Conservation (phyloP, 768 basidiomycete genomes). For the Lactarius trivialis region DNA sequence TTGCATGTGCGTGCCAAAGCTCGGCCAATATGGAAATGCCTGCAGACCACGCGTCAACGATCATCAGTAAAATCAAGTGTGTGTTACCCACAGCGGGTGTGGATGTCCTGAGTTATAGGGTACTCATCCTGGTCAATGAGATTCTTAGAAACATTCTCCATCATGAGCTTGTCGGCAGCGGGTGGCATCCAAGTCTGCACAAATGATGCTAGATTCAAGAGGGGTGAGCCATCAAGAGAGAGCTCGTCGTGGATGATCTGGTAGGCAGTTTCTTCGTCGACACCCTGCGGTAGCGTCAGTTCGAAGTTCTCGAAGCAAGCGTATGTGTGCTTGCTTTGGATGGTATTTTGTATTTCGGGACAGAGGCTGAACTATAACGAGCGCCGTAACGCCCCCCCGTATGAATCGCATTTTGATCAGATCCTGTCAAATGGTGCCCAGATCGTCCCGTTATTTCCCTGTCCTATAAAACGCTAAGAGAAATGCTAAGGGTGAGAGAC, state of each 20-base stretch:
- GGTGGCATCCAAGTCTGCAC: slow-evolving; percentile 62
- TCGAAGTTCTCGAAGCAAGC: neutral
- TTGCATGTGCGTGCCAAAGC: slow-evolving; percentile 59
- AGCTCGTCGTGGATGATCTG: slow-evolving; percentile 62
- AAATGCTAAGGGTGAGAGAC: neutral
- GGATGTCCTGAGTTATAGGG: slow-evolving; percentile 43
- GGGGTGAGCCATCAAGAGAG: slow-evolving; percentile 46
- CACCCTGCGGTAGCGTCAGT: slow-evolving; percentile 37
- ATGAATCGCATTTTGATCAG: slow-evolving; percentile 29
- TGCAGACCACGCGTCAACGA: slow-evolving; percentile 40
- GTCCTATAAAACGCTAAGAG: slow-evolving; percentile 33
- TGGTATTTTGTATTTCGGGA: slow-evolving; percentile 65
- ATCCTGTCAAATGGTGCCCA: slow-evolving; percentile 32
- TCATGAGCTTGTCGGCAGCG: slow-evolving; percentile 47
- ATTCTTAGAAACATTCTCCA: slow-evolving; percentile 62
- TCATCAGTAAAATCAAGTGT: slow-evolving; percentile 19
- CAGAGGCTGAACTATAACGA: slow-evolving; percentile 57
- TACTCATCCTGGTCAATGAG: slow-evolving; percentile 68
- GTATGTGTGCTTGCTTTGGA: slow-evolving; percentile 35
- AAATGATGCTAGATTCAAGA: slow-evolving; percentile 60
- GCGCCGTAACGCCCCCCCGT: slow-evolving; percentile 42
- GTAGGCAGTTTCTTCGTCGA: slow-evolving; percentile 44
- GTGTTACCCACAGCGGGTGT: slow-evolving; percentile 14
- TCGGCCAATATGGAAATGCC: slow-evolving; percentile 52
- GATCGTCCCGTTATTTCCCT: slow-evolving; percentile 31